These are phyloP conservation scores for Hypholoma fasciculare DNA, from an alignment of 768 basidiomycete species.

Conservation along the genomic window DNA sequence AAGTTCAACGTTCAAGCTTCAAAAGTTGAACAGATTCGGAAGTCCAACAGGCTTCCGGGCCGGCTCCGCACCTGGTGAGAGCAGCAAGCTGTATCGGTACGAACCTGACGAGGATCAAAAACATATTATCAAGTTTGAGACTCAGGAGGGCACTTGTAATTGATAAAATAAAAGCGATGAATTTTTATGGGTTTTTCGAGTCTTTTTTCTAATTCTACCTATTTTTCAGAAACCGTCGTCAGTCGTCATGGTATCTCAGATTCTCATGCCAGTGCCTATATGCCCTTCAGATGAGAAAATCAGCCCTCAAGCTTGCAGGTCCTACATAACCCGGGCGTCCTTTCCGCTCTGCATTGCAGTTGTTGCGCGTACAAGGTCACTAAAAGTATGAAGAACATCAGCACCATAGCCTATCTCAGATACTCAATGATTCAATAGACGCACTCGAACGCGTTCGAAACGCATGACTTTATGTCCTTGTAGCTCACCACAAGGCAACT, in stretches of 20 bases:
- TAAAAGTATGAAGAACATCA: conserved; percentile 18
- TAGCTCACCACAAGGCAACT: conserved; percentile 93
- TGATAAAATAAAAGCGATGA: conserved; percentile 14
- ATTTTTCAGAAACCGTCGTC: conserved; percentile 42
- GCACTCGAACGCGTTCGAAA: conserved; percentile 82
- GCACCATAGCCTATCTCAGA: not conserved
- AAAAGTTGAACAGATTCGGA: too few species aligned
- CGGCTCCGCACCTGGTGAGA: too few species aligned
- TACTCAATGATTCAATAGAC: conserved; percentile 23
- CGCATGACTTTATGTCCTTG: conserved; percentile 85
- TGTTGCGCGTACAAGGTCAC: conserved; percentile 47
- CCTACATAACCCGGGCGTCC: conserved; percentile 9
- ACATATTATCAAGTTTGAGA: too few species aligned
- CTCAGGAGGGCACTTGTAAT: too few species aligned
- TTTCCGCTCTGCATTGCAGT: conserved; percentile 17
- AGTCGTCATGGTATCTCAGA: not conserved
- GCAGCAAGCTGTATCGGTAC: too few species aligned
- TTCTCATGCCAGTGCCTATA: too few species aligned
- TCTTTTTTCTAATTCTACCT: conserved; percentile 70
- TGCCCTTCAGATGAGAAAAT: too few species aligned
- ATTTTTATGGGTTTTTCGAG: conserved; percentile 50
- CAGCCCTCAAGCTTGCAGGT: not conserved
- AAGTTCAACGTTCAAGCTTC: too few species aligned
- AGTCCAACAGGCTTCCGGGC: too few species aligned
- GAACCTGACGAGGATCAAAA: too few species aligned